Base-by-base conservation (phyloP, 768 basidiomycete species). In the Naematelia aurantialba region DNA sequence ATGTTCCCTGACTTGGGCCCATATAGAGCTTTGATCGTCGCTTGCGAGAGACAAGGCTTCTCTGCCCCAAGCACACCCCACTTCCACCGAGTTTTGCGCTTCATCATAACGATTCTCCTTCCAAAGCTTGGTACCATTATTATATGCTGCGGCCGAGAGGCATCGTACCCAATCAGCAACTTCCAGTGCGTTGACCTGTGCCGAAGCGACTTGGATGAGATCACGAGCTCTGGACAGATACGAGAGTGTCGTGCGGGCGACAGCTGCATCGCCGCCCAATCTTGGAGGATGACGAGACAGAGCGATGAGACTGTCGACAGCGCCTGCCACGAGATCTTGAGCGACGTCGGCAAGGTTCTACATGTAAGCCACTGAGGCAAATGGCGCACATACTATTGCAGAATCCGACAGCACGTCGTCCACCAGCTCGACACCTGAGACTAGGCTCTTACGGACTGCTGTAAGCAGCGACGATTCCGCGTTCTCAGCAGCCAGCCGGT, bases 1-100 rank as follows among this genome's bases (percentile, higher is more conserved):
- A 60, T 87, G 85, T 79, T 83, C 61, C 73, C 55, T 24, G 44
- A 25, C 45, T 22, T 53, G 25, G 59, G 55, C 75, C 60, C 68
- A 74, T 48, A 73, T 76, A 8, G 55, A 69, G 8, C 13, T 45
- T 24, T 51, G 42, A 11, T 54, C 29, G 27, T 24, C 10, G 2
- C 48, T 17, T 1, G 27, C 3, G 49, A 48, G 31, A 45, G 63
- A 67, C 47, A 87, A 66, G 1, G 85, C 84, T 52, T 73, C 78
- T 31, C 67, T 75, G 0, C 85, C 87, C 3, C 88, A 69, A 17
- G 66, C 61, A 63, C 87, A 89, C 0, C 84, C 83, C 55, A 84
- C 80, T 29, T 81, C 79, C 42, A 88, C 77, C 69, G 91, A 91
- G 0, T 84, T 82, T 8, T 87, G 79, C 0, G 88, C 85, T 27